Evolutionary conservation across 2,329 filamentous ascomycete genomes (phyloP), one percentile per base, ranked within the genome.

Genomic region (Domatiomyces catenatus): DNA sequence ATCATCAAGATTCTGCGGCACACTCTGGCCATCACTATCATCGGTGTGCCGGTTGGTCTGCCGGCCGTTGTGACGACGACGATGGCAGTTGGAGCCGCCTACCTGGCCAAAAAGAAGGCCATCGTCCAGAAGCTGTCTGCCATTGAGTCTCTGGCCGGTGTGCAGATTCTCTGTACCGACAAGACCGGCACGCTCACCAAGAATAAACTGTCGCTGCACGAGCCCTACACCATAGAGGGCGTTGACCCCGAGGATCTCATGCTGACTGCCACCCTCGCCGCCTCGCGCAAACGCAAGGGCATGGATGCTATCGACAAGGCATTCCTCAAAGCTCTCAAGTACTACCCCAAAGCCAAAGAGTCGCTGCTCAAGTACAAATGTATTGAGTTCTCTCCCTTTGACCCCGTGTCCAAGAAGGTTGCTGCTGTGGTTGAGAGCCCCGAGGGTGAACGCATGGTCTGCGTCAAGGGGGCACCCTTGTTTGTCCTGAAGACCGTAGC

Each of bases 261-360:
- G 86, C 76, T 93, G 58, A 92, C 86, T 71, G 87, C 87, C 62
- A 93, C 87, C 68, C 72, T 94, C 63, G 87, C 87, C 63, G 86
- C 87, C 56, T 90, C 84, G 59, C 84, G 86, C 73, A 94, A 92
- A 79, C 90, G 89, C 78, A 93, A 93, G 76, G 87, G 86, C 74
- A 89, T 94, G 57, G 87, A 94, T 66, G 85, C 88, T 59, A 94
- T 94, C 61, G 88, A 94, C 77, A 92, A 90, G 76, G 87, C 86
- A 65, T 94, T 94, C 75, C 76, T 94, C 60, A 93, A 92, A 74
- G 78, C 84, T 19, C 80, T 94, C 56, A 79, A 79, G 65, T 82
- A 75, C 72, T 94, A 93, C 67, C 87, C 87, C 56, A 79, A 79
- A 56, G 86, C 86, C 69, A 93, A 92, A 76, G 69, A 73, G 55